A percentile compares a stretch with the other conserved stretches of the same genome.
phyloP scores from a whole-genome alignment of 805 yeast species.

The Dipodascus geniculatus region DNA sequence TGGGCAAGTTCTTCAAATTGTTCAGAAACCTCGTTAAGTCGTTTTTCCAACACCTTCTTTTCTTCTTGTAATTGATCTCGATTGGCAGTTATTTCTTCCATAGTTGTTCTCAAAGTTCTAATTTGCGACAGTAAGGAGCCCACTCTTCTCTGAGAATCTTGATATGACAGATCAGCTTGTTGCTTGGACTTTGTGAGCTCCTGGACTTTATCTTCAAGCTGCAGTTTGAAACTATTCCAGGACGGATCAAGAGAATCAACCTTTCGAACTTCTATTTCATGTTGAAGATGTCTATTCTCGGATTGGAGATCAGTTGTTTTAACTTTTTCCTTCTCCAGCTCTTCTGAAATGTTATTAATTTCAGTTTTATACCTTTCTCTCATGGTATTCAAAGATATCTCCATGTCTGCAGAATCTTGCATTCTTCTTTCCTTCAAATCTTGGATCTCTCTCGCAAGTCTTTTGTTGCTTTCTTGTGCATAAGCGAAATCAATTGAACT shows the following conservation, averaged over 20 bases:
- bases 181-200: slow-evolving; percentile 32
- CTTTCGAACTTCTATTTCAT: slow-evolving; percentile 4
- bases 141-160: slow-evolving; percentile 35
- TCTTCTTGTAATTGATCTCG: slow-evolving; percentile 47
- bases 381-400: slow-evolving; percentile 33
- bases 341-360: slow-evolving; percentile 17
- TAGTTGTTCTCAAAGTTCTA: slow-evolving; percentile 41
- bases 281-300: slow-evolving; percentile 32
- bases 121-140: slow-evolving; percentile 42
- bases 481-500: slow-evolving; percentile 44
- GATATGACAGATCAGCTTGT: slow-evolving; percentile 29
- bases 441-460: slow-evolving; percentile 43
- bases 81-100: slow-evolving; percentile 50
- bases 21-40: slow-evolving; percentile 31
- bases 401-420: slow-evolving; percentile 43
- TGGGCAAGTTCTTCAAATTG: slow-evolving; percentile 29
- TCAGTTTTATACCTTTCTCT: slow-evolving; percentile 24
- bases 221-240: slow-evolving; percentile 4
- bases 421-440: slow-evolving; percentile 32
- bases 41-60: slow-evolving; percentile 35
- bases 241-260: slow-evolving; percentile 4
- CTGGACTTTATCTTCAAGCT: slow-evolving; percentile 21
- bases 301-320: slow-evolving; percentile 45
- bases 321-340: slow-evolving; percentile 24
- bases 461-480: slow-evolving; percentile 34